Conservation (phyloP, 2,329 filamentous ascomycete genomes). For the Xylariaceae sp. region DNA sequence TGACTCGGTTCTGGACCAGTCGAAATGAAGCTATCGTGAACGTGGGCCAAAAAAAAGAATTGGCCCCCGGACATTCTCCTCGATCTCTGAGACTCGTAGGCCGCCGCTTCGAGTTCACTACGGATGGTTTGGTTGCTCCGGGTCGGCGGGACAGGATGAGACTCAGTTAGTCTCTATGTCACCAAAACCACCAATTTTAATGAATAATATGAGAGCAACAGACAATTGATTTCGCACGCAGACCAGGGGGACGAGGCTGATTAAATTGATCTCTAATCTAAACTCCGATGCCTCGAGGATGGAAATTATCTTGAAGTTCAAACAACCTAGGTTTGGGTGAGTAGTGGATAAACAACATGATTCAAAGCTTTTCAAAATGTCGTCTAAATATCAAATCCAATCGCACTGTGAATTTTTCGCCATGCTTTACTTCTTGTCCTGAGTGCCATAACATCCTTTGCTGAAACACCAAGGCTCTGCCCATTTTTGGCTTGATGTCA, state of each 20-base stretch:
- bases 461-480: conserved; percentile 42
- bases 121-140: too few relatives aligned
- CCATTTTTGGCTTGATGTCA: conserved; percentile 40
- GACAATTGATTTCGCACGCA: too few relatives aligned
- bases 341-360: not conserved
- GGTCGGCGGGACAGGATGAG: too few relatives aligned
- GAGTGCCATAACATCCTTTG: conserved; percentile 43
- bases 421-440: conserved; percentile 39
- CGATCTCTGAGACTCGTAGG: too few relatives aligned
- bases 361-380: conserved; percentile 25
- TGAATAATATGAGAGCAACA: too few relatives aligned
- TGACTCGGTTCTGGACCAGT: conserved; percentile 26
- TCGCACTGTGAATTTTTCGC: conserved; percentile 41
- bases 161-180: too few relatives aligned
- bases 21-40: conserved; percentile 36
- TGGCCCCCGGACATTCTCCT: conserved; percentile 19
- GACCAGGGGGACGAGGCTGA: too few relatives aligned
- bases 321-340: not conserved
- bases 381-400: conserved; percentile 41
- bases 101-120: too few relatives aligned
- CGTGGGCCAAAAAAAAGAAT: conserved; percentile 24
- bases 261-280: too few relatives aligned
- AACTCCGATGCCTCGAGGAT: too few relatives aligned
- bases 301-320: not conserved
- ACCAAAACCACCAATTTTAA: too few relatives aligned